A percentile compares a stretch with the other conserved stretches of the same genome.
These are phyloP conservation scores for Meira nashicola DNA, from an alignment of 1,284 basidiomycete genomes.

Conservation along the genomic window DNA sequence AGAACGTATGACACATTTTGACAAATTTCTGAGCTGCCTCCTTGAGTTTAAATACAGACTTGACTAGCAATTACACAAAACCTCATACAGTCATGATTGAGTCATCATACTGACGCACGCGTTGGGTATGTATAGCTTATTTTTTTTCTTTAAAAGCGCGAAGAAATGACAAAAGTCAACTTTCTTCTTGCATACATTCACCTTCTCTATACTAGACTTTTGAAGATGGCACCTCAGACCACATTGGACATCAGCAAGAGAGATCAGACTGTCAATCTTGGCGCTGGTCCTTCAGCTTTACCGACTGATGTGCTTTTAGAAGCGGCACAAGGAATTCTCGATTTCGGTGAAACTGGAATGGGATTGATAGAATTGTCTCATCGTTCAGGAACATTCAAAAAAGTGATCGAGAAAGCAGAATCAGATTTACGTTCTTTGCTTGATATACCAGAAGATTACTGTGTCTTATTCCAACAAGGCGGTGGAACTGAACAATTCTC, in stretches of 20 bases:
- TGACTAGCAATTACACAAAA: too few species aligned
- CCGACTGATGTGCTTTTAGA: conserved; percentile 47
- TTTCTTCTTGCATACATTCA: too few species aligned
- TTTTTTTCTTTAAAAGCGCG: too few species aligned
- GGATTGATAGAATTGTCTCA: conserved; percentile 51
- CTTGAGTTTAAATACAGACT: too few species aligned
- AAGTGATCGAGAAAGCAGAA: conserved; percentile 44
- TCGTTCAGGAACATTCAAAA: conserved; percentile 45
- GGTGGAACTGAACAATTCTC: conserved; percentile 52
- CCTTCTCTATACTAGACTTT: too few species aligned
- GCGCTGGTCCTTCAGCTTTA: conserved; percentile 48
- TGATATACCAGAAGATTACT: conserved; percentile 40
- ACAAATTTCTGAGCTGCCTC: too few species aligned
- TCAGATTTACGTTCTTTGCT: conserved; percentile 40
- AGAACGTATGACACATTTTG: too few species aligned
- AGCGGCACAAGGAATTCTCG: conserved; percentile 45
- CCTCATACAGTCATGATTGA: too few species aligned
- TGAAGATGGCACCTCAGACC: not conserved
- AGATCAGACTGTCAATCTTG: conserved; percentile 48
- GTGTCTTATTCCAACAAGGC: conserved; percentile 48
- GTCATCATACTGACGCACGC: too few species aligned
- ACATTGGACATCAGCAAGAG: conserved; percentile 18
- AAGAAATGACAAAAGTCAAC: too few species aligned
- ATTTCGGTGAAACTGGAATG: conserved; percentile 46
- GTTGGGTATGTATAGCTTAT: too few species aligned